Percentiles rank a stretch among this genome's conserved stretches.
Conservation (phyloP, 306 rosid species). For the Fragaria ananassa region DNA sequence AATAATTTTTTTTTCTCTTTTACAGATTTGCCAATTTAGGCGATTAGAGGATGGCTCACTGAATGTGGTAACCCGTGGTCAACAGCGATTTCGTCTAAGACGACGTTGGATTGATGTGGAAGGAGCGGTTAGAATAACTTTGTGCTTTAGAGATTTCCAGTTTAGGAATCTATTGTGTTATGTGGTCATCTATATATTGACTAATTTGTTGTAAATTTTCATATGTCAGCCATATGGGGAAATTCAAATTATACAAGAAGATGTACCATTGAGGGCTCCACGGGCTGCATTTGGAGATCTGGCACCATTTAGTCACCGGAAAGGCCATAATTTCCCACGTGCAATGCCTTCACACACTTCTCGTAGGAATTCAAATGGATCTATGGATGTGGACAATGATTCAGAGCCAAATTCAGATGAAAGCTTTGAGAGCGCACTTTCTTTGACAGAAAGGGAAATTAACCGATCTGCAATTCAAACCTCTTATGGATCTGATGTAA, state of each 20-base stretch:
- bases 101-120: slow-evolving; percentile 77
- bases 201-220: slow-evolving; percentile 29
- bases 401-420: slow-evolving; percentile 64
- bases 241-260: slow-evolving; percentile 89
- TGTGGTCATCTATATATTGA: slow-evolving; percentile 18
- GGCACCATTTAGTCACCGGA: slow-evolving; percentile 34
- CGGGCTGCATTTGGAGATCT: slow-evolving; percentile 60
- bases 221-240: slow-evolving; percentile 75
- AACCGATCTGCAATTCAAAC: slow-evolving; percentile 51
- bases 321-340: slow-evolving; percentile 15
- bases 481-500: slow-evolving; percentile 36
- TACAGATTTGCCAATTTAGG: slow-evolving; percentile 78
- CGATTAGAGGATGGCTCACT: slow-evolving; percentile 80
- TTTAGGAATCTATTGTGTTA: neutral
- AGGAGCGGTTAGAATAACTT: slow-evolving; percentile 64
- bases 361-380: slow-evolving; percentile 28
- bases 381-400: slow-evolving; percentile 41
- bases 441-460: slow-evolving; percentile 52
- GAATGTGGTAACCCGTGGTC: slow-evolving; percentile 86
- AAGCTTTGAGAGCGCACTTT: slow-evolving; percentile 68
- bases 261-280: slow-evolving; percentile 69
- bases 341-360: slow-evolving; percentile 33
- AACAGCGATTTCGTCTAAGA: slow-evolving; percentile 73
- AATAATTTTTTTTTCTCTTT: slow-evolving; percentile 11
- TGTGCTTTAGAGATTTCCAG: slow-evolving; percentile 19